A percentile compares a stretch with the other conserved stretches of the same genome.
These are phyloP conservation scores for Russula compacta DNA, from an alignment of 768 basidiomycete species.

Conservation along the genomic window DNA sequence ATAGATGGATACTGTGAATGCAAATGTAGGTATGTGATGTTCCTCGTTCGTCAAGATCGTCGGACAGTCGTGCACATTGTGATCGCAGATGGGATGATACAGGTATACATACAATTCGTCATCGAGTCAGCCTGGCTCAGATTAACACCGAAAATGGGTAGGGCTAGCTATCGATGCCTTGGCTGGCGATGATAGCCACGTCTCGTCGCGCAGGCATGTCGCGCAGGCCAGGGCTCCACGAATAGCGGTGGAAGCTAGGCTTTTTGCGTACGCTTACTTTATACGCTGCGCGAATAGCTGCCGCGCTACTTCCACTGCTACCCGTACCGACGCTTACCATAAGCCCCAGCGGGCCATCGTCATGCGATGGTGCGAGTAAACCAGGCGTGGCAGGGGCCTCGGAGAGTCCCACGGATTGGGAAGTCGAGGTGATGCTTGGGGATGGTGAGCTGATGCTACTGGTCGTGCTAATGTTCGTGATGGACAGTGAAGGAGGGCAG, in stretches of 20 bases:
- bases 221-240: constrained; percentile 34
- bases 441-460: constrained; percentile 7
- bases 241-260: constrained; percentile 40
- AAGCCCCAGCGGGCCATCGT: constrained; percentile 10
- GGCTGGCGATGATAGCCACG: constrained; percentile 5
- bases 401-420: constrained; percentile 3
- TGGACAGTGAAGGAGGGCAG: constrained; percentile 15
- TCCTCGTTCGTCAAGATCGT: constrained; percentile 19
- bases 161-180: constrained; percentile 14
- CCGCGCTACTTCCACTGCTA: constrained; percentile 24
- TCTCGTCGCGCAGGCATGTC: constrained; percentile 8
- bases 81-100: constrained; percentile 14
- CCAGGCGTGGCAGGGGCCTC: constrained; percentile 9
- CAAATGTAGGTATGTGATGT: constrained; percentile 15
- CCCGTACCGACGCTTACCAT: constrained; percentile 5
- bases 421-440: constrained; percentile 6
- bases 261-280: constrained; percentile 40
- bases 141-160: background rate
- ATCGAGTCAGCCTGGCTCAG: constrained; percentile 2
- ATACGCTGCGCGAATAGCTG: constrained; percentile 46
- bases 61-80: constrained; percentile 14
- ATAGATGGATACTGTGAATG: constrained; percentile 13
- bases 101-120: constrained; percentile 15
- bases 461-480: background rate
- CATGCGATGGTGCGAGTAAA: constrained; percentile 9